These are phyloP conservation scores for Pseudogymnoascus sp. DNA, from an alignment of 2,329 filamentous ascomycete genomes.

Conservation along the genomic window DNA sequence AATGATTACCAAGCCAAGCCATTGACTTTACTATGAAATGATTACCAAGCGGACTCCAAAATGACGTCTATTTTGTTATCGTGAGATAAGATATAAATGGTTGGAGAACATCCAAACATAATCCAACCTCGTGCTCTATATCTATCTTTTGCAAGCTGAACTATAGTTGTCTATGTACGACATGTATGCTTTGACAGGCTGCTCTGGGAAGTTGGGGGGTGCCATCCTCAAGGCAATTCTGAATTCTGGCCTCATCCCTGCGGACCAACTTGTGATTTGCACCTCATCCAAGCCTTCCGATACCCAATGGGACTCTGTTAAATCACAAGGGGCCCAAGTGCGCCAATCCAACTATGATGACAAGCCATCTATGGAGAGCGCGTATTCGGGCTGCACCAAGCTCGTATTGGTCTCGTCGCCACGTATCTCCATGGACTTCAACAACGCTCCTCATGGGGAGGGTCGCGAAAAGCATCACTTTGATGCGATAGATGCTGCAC, in stretches of 20 bases:
- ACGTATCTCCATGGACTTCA: constrained; percentile 32
- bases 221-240: constrained; percentile 20
- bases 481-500: constrained; percentile 28
- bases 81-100: neutral
- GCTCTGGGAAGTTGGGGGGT: constrained; percentile 21
- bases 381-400: constrained; percentile 18
- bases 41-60: neutral
- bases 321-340: constrained; percentile 20
- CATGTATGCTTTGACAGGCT: constrained; percentile 18
- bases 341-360: constrained; percentile 20
- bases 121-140: neutral
- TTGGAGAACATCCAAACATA: neutral
- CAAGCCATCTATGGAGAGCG: constrained; percentile 8
- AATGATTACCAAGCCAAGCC: neutral
- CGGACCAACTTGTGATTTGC: constrained; percentile 19
- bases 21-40: neutral
- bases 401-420: constrained; percentile 34
- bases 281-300: constrained; percentile 18
- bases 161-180: neutral
- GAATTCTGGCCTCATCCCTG: constrained; percentile 18
- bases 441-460: constrained; percentile 33
- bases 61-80: constrained; percentile 5
- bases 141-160: neutral
- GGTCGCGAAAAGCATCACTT: constrained; percentile 22
- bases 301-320: constrained; percentile 31